Evolutionary conservation across 805 yeast species (phyloP), one percentile per base, ranked within the genome.

Genomic region (Candida manassasensis): DNA sequence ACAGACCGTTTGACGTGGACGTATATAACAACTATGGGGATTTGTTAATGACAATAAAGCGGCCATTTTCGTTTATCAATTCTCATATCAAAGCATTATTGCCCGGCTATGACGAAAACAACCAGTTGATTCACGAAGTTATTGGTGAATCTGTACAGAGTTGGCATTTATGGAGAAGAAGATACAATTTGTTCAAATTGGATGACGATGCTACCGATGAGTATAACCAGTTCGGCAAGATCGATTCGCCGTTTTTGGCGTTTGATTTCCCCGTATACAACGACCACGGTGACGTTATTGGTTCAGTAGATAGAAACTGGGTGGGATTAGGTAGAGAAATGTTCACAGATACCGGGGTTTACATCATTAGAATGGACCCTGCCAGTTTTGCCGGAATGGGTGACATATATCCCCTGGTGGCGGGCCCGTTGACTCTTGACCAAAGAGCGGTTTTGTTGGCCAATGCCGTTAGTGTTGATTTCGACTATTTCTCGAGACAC

Each of bases 401-500:
- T 11, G 67, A 63, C 22, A 44, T 65, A 25, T 77, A 78, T 43
- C 77, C 79, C 2, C 19, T 30, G 6, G 29, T 21, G 9, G 61
- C 76, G 0, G 71, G 72, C 26, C 77, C 63, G 27, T 57, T 93
- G 58, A 74, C 81, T 3, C 60, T 87, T 28, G 94, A 84, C 53
- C 84, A 93, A 57, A 75, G 95, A 45, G 96, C 96, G 0, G 78
- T 88, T 1, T 52, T 93, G 56, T 66, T 93, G 37, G 95, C 87
- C 0, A 84, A 83, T 41, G 95, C 97, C 0, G 81, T 93, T 2
- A 83, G 95, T 39, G 82, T 93, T 41, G 98, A 93, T 58, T 93
- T 87, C 59, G 98, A 93, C 60, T 93, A 89, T 62, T 93, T 93
- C 59, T 85, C 96, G n/a, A 74, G 97, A 55, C 97, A 89, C 55